phyloP scores from a whole-genome alignment of 768 basidiomycete genomes.

The Panaeolus cyanescens region DNA sequence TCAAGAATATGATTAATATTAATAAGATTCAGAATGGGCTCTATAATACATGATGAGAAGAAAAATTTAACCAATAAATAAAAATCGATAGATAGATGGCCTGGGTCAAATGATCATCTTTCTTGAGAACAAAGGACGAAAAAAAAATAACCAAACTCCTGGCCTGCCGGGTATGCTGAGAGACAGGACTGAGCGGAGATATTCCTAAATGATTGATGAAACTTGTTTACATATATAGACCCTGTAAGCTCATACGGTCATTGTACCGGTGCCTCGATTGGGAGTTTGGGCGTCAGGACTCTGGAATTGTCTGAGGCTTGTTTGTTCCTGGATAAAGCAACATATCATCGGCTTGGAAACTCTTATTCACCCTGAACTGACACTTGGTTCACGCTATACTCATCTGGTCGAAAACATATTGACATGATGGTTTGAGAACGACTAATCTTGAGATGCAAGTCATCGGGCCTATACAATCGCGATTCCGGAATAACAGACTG shows the following conservation, averaged over 20 bases:
- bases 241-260: not conserved
- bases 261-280: not conserved
- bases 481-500: not conserved
- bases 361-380: slow-evolving; percentile 1
- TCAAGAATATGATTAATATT: not conserved
- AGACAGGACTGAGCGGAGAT: not conserved
- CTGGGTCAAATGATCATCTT: not conserved
- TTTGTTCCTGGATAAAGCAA: not conserved
- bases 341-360: slow-evolving; percentile 3
- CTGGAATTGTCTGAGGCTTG: not conserved
- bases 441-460: slow-evolving; percentile 1
- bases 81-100: too few relatives aligned
- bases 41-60: not conserved
- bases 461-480: slow-evolving; percentile 1
- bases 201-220: not conserved
- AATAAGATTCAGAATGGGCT: not conserved
- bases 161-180: not conserved
- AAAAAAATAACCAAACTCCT: not conserved
- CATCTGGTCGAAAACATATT: not conserved
- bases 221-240: not conserved
- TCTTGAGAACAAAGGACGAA: not conserved
- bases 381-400: too few relatives aligned
- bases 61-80: too few relatives aligned
- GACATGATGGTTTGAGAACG: not conserved
- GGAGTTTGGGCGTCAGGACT: not conserved